These are phyloP conservation scores for Suillus brevipes DNA, from an alignment of 768 basidiomycete genomes.

Conservation along the genomic window DNA sequence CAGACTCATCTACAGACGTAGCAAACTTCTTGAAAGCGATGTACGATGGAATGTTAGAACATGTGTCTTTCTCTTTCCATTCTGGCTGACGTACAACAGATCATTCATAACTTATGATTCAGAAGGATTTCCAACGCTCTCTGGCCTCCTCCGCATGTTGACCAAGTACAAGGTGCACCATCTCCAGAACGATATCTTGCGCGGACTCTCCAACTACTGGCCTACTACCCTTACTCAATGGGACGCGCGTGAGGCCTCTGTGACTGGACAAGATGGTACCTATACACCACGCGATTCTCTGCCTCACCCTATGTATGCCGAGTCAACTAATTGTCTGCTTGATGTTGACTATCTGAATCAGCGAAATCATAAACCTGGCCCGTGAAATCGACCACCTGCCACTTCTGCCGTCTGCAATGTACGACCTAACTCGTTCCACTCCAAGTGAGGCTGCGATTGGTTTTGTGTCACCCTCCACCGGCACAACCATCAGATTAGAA, in stretches of 20 bases:
- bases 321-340: constrained; percentile 3
- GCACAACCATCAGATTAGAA: constrained; percentile 42
- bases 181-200: constrained; percentile 58
- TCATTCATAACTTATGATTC: constrained; percentile 48
- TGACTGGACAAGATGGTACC: constrained; percentile 47
- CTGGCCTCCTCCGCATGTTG: constrained; percentile 59
- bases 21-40: constrained; percentile 59
- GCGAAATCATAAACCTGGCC: constrained; percentile 67
- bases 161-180: constrained; percentile 63
- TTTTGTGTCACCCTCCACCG: constrained; percentile 38
- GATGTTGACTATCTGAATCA: constrained; percentile 27
- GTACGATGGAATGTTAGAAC: constrained; percentile 69
- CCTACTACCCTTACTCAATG: constrained; percentile 62
- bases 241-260: constrained; percentile 65
- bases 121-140: constrained; percentile 52
- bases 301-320: constrained; percentile 69
- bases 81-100: constrained; percentile 32
- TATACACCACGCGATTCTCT: constrained; percentile 56
- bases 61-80: constrained; percentile 1
- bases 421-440: constrained; percentile 71
- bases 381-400: constrained; percentile 53
- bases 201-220: constrained; percentile 54
- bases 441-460: constrained; percentile 63
- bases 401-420: constrained; percentile 75
- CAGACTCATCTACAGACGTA: constrained; percentile 58